Evolutionary conservation across 768 basidiomycete genomes (phyloP).

Genomic region (Paxillus rubicundulus): DNA sequence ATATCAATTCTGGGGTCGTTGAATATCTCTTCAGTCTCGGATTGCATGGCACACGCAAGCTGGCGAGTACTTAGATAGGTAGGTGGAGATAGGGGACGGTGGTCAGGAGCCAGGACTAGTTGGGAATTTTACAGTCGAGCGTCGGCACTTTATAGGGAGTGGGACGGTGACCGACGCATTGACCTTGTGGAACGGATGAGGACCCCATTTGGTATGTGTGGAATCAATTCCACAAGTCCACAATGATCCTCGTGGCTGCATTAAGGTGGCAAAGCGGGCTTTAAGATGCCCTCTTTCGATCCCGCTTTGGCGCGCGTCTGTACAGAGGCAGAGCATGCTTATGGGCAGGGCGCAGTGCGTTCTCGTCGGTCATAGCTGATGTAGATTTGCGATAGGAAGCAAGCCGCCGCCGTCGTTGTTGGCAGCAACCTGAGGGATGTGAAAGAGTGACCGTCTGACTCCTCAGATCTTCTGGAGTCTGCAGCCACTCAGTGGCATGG

Average conservation of each 20-base stretch:
- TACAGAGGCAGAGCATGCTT: not conserved
- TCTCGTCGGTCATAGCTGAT: not conserved
- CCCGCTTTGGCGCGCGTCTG: not conserved
- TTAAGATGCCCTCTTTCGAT: not conserved
- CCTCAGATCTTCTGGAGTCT: too few relatives aligned
- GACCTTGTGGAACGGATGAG: conserved; percentile 15
- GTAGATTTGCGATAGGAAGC: too few relatives aligned
- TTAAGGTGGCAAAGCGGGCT: conserved; percentile 12
- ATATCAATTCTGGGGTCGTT: conserved; percentile 5
- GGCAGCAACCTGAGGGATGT: not conserved
- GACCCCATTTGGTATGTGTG: conserved; percentile 9
- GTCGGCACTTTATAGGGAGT: conserved; percentile 16
- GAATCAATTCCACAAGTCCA: conserved; percentile 5
- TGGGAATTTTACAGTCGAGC: not conserved
- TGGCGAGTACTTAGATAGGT: not conserved
- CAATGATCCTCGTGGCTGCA: conserved; percentile 11
- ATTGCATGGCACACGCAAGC: conserved; percentile 8
- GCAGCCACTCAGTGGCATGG: too few relatives aligned
- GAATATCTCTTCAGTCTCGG: conserved; percentile 3
- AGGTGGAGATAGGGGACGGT: not conserved
- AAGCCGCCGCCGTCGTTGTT: too few relatives aligned
- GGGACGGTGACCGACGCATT: conserved; percentile 19
- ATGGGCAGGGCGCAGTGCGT: not conserved
- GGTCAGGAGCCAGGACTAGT: conserved; percentile 1
- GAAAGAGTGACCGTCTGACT: too few relatives aligned